Percentiles rank a stretch among this genome's conserved stretches.
Evolutionary conservation across 768 basidiomycete genomes (phyloP).

Genomic region (Pleurotus pulmonarius): DNA sequence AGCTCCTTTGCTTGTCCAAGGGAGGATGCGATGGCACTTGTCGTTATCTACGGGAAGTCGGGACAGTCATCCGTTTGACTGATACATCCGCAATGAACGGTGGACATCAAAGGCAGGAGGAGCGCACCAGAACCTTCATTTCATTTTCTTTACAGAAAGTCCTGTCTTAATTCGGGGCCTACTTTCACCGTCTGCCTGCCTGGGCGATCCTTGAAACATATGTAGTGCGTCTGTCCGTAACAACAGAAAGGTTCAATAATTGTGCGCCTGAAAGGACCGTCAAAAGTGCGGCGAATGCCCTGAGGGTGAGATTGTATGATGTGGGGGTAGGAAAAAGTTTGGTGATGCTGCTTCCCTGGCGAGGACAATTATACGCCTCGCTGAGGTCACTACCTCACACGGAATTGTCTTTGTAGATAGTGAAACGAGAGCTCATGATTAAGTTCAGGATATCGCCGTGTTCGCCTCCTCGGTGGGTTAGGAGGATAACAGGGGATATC

Average conservation of each 20-base stretch:
- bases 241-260: neutral
- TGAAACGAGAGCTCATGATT: neutral
- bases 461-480: no score
- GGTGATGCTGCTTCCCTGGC: neutral
- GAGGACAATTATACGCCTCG: no score
- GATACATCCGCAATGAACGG: neutral
- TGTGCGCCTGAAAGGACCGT: slow-evolving; percentile 2
- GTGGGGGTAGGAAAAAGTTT: neutral
- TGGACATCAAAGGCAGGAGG: neutral
- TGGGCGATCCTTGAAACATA: neutral
- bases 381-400: neutral
- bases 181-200: neutral
- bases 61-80: neutral
- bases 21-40: no score
- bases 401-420: neutral
- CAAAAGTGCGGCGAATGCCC: slow-evolving; percentile 4
- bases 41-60: neutral
- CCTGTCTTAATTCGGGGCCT: neutral
- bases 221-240: neutral
- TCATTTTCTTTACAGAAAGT: slow-evolving; percentile 2
- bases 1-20: neutral
- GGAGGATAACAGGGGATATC: no score
- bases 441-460: neutral
- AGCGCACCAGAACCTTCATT: neutral
- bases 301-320: slow-evolving; percentile 2